phyloP scores from a whole-genome alignment of 2,329 filamentous ascomycete genomes.

The Penicillium sp. region DNA sequence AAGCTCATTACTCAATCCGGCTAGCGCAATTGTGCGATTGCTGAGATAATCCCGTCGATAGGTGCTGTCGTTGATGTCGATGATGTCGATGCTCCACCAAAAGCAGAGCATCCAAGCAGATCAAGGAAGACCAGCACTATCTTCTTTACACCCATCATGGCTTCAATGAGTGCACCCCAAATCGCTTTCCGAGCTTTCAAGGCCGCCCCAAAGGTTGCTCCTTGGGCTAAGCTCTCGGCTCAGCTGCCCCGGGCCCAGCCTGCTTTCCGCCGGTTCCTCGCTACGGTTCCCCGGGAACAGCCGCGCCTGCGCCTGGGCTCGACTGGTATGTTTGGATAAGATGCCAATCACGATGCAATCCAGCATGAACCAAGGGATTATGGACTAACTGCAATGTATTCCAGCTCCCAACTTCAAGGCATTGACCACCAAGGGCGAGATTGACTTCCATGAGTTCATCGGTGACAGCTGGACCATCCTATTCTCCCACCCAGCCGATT shows the following conservation, averaged over 20 bases:
- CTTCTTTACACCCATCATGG: conserved; percentile 26
- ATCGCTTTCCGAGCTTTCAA: conserved; percentile 29
- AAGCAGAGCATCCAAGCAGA: background rate
- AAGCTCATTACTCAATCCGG: conserved; percentile 15
- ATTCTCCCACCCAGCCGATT: conserved; percentile 75
- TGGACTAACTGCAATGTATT: background rate
- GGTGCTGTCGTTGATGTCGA: background rate
- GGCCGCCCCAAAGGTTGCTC: conserved; percentile 25
- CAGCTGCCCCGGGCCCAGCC: conserved; percentile 31
- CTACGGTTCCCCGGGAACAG: conserved; percentile 33
- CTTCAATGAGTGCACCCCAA: conserved; percentile 30
- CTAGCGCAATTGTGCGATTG: conserved; percentile 11
- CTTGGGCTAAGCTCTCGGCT: conserved; percentile 22
- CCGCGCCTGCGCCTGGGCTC: conserved; percentile 39
- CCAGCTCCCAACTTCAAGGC: conserved; percentile 67
- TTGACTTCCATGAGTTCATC: conserved; percentile 71
- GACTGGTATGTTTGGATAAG: conserved; percentile 28
- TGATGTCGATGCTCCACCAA: conserved; percentile 4
- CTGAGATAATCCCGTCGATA: conserved; percentile 14
- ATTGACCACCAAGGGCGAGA: conserved; percentile 64
- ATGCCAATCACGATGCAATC: background rate
- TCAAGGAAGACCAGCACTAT: background rate
- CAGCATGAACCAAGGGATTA: background rate
- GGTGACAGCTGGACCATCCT: conserved; percentile 68
- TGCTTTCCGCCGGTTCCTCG: conserved; percentile 33